Base-by-base conservation (phyloP, 2,329 filamentous ascomycete genomes). In the Xylariaceae sp. region DNA sequence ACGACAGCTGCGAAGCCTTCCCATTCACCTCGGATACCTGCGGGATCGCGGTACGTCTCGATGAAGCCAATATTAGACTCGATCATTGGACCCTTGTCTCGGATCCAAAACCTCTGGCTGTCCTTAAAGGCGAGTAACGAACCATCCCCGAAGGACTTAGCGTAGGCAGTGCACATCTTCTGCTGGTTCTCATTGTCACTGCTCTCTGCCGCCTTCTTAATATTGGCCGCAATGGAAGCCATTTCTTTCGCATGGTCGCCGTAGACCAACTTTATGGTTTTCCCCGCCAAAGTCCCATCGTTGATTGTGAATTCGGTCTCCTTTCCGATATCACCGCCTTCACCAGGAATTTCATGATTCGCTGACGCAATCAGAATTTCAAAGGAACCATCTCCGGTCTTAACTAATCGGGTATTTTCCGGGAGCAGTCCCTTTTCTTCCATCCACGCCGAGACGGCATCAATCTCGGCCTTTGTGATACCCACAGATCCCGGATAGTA, bases 1-100 rank as follows among this genome's bases (percentile, higher is more conserved):
- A 98, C 89, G 74, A 90, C 75, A 44, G 89, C 89, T 44, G 89
- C 89, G 69, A 95, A 92, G 2, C 90, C 90, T 73, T 95, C 90
- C 87, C 89, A 96, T 71, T 95, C 91, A 57, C 88, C 90, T 60
- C 90, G 82, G 29, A 92, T 84, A 56, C 91, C 90, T 57, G 89
- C 87, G 26, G 91, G 91, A 68, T 96, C 91, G 65, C 90, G 81
- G 71, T 95, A 95, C 0, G 90, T 92, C 76, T 95, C 90, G 49
- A 95, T 89, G 69, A 95, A 95, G 1, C 90, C 90, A 64, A 93
- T 83, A 71, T 93, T 91, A 44, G 83, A 88, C 74, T 95, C 90
- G 32, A 96, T 85, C 74, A 84, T 85, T 3, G 91, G 91, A 19
- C 88, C 87, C 72, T 92, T 90, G 70, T 96, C 90, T 68, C 87